A percentile compares a stretch with the other conserved stretches of the same genome.
Evolutionary conservation across 2,329 filamentous ascomycete genomes (phyloP).

Genomic region (Didymosphaeria variabile): DNA sequence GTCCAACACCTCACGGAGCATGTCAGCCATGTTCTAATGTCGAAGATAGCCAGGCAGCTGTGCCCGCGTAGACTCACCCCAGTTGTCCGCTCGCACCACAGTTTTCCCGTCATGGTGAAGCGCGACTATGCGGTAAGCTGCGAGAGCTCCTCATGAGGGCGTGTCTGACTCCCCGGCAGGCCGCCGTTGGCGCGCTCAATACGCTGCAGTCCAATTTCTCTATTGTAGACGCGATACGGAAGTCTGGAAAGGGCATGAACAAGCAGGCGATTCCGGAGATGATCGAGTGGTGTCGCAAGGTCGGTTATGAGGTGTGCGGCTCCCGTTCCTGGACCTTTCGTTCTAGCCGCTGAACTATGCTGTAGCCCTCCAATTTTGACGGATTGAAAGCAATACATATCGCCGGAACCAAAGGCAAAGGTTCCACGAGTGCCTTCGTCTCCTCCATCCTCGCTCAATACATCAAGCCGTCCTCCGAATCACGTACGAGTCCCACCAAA

Average conservation of each 20-base stretch:
- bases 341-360: constrained; percentile 19
- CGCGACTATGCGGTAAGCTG: constrained; percentile 47
- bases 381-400: constrained; percentile 77
- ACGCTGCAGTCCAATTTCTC: constrained; percentile 82
- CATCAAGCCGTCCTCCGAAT: constrained; percentile 49
- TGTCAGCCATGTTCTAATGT: constrained; percentile 41
- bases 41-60: constrained; percentile 32
- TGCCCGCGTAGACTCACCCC: constrained; percentile 23
- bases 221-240: constrained; percentile 78
- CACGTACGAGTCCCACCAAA: constrained; percentile 56
- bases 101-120: constrained; percentile 36
- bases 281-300: constrained; percentile 76
- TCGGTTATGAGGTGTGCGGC: constrained; percentile 74
- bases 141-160: background rate
- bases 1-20: constrained; percentile 2
- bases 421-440: constrained; percentile 84
- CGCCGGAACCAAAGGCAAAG: constrained; percentile 94
- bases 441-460: constrained; percentile 79
- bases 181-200: constrained; percentile 78
- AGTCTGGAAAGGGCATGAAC: constrained; percentile 78
- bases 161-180: constrained; percentile 52
- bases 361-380: constrained; percentile 68
- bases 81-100: constrained; percentile 29
- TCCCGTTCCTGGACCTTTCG: constrained; percentile 19
- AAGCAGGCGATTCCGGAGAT: constrained; percentile 82